Base-by-base conservation (phyloP, 2,329 filamentous ascomycete genomes). In the Aspergillus tubingensis region DNA sequence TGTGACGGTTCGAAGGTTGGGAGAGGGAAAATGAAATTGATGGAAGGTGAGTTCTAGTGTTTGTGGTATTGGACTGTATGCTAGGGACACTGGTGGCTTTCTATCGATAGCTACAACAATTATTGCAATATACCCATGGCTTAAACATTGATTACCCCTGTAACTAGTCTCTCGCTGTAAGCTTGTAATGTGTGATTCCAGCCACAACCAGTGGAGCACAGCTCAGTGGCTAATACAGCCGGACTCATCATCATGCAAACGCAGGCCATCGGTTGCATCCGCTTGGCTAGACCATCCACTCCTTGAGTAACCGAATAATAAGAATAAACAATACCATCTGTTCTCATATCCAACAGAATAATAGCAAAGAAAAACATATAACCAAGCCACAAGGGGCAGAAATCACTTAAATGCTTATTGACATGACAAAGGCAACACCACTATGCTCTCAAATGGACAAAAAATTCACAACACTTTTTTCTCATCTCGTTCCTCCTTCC, bases 401-500 rank as follows among this genome's bases (percentile, higher is more conserved):
- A 59, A 53, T 51, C 56, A 54, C 62, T 53, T 54, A 39, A 47
- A 62, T 27, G 41, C 60, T 58, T 60, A 57, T 63, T 59, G 57
- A 62, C 57, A 44, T 36, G 32, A 36, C 32, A 60, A 58, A 56
- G 56, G 59, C 56, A 54, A 58, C 61, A 65, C 55, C 59, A 64
- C 47, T 44, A 64, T 65, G 58, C 62, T 59, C 58, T 59, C 50
- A 47, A 51, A 56, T 49, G 55, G 62, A 62, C 17, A 63, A 15
- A 61, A 61, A 67, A 53, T 54, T 54, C 48, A 52, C 58, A 65
- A 67, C 63, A 69, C 66, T 70, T 68, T 67, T 64, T 66, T 63
- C 63, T 57, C 59, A 48, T 54, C 58, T 64, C 66, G 59, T 65
- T 59, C 61, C 61, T 70, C 66, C 66, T 62, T 64, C 62, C 65